A percentile compares a stretch with the other conserved stretches of the same genome.
Evolutionary conservation across 345 rosid genomes (phyloP).

Genomic region (Corchorus capsularis): DNA sequence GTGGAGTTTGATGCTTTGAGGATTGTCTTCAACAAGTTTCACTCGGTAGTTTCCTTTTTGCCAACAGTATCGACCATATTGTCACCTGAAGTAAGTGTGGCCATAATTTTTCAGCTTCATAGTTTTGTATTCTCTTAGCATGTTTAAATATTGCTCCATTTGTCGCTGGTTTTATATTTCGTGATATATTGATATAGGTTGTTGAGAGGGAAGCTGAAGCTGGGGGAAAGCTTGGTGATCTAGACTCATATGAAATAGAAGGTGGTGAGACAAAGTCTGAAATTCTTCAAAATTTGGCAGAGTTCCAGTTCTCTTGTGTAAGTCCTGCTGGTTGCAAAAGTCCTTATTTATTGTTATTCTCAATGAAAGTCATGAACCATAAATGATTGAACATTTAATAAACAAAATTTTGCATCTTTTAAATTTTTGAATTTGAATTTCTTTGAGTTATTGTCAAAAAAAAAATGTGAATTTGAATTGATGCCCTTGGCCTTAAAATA

Average conservation of each 20-base stretch:
- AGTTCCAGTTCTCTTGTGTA: slow-evolving; percentile 99
- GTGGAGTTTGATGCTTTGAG: slow-evolving; percentile 91
- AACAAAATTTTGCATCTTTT: not conserved
- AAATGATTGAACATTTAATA: not conserved
- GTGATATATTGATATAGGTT: slow-evolving; percentile 42
- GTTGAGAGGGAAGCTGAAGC: slow-evolving; percentile 86
- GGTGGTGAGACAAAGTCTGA: slow-evolving; percentile 95
- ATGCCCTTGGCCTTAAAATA: not conserved
- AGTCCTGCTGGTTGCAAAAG: slow-evolving; percentile 31
- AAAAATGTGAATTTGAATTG: no score
- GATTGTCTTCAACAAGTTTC: slow-evolving; percentile 90
- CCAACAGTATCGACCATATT: slow-evolving; percentile 83
- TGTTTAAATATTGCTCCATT: slow-evolving; percentile 11
- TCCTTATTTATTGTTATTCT: slow-evolving; percentile 4
- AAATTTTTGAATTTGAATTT: not conserved
- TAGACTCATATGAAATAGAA: slow-evolving; percentile 94
- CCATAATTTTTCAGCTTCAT: slow-evolving; percentile 25
- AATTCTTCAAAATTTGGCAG: slow-evolving; percentile 86
- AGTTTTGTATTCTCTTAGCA: not conserved
- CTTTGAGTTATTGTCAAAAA: no score
- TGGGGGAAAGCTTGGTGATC: slow-evolving; percentile 89
- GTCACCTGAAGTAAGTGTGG: slow-evolving; percentile 90
- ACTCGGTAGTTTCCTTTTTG: slow-evolving; percentile 68
- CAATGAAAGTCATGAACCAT: not conserved
- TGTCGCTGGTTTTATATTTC: slow-evolving; percentile 9